Base-by-base conservation (phyloP, 306 rosid species). In the Hippophae tibetana region DNA sequence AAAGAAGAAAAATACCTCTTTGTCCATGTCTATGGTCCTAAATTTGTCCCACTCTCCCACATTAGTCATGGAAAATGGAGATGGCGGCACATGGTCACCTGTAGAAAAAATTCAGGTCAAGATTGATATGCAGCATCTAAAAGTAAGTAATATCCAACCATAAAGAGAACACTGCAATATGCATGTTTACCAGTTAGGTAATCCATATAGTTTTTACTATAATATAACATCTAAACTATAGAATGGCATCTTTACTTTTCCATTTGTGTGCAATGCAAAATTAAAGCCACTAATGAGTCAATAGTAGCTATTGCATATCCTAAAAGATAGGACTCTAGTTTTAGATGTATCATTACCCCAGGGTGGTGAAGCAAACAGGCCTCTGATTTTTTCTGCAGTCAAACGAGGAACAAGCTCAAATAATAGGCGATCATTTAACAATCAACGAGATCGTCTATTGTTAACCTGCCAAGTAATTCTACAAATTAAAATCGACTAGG, bases 11-110 rank as follows among this genome's bases (percentile, higher is more conserved):
- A 59, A 56, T 64, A 92, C 98, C 95, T 87, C 95, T 80, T 76
- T 79, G 63, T 92, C 99, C 99, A 88, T 92, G 89, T 92, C 99
- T 56, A 88, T 88, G 78, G 74, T 92, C 86, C 99, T 81, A 74
- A 92, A 85, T 57, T 80, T 73, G 72, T 92, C 99, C 95, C 96
- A 92, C 70, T 83, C 88, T 72, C 58, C 93, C 62, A 60, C 83
- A 74, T 83, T 78, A 60, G 95, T 70, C 99, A 78, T 76, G 78
- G 70, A 76, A 81, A 88, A 92, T 60, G 86, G 69, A 42, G 99
- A 87, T 41, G 83, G 86, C 6, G 86, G 95, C 62, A 82, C 93
- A 46, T 83, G 86, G 26, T 87, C 88, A 55, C 98, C 98, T 92
- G 79, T 54, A 73, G 68, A 76, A 79, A 44, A 82, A 74, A 42